Conservation (phyloP, 345 rosid genomes). For the Boechera divaricarpa region DNA sequence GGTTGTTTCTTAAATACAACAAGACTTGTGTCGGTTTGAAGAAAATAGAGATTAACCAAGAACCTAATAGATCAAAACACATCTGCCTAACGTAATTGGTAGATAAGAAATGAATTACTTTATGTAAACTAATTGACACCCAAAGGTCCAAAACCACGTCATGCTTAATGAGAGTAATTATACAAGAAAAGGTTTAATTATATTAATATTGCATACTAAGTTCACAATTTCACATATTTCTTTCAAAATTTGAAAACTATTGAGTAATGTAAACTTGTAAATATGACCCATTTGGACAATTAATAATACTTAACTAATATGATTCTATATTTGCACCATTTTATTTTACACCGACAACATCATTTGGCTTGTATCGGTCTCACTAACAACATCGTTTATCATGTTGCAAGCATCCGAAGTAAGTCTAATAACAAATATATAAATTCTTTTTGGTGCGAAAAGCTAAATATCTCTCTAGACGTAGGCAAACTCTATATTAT, state of each 20-base stretch:
- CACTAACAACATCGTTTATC: constrained; percentile 42
- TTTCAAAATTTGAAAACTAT: not conserved
- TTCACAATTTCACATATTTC: not conserved
- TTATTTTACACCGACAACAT: constrained; percentile 32
- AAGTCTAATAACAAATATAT: constrained; percentile 27
- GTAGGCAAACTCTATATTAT: constrained; percentile 40
- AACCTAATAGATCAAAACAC: not conserved
- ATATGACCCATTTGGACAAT: not conserved
- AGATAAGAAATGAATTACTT: not conserved
- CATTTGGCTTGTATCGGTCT: constrained; percentile 36
- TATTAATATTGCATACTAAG: not conserved
- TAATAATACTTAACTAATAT: constrained; percentile 4
- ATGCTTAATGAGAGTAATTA: not conserved
- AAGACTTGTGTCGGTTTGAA: not conserved
- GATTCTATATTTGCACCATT: constrained; percentile 15
- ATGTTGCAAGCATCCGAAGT: constrained; percentile 33
- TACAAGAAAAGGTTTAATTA: not conserved
- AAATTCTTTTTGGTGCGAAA: constrained; percentile 6
- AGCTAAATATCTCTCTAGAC: constrained; percentile 30
- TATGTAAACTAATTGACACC: not conserved
- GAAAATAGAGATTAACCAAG: not conserved
- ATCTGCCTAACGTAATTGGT: not conserved
- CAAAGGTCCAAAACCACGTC: not conserved
- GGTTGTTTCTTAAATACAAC: not conserved
- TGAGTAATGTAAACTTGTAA: not conserved